phyloP scores from a whole-genome alignment of 108 stramenopile species.

The Cylindrotheca fusiformis region DNA sequence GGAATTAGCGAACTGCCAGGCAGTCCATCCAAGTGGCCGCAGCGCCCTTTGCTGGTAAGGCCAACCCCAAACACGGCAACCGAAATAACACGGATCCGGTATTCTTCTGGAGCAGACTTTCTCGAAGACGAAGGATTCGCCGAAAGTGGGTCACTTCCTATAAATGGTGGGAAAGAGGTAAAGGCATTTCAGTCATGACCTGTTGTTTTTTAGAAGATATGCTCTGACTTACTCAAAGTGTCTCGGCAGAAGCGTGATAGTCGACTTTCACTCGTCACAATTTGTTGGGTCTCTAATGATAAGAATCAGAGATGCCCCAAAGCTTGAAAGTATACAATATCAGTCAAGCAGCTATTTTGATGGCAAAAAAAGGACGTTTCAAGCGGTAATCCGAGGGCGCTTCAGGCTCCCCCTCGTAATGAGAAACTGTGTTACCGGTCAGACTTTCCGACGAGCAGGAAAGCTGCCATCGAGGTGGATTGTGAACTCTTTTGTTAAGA shows the following conservation, averaged over 20 bases:
- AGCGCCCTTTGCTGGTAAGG: constrained; percentile 42
- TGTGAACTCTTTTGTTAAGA: constrained; percentile 34
- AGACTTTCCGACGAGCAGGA: constrained; percentile 43
- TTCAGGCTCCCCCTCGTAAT: constrained; percentile 44
- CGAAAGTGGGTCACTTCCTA: constrained; percentile 39
- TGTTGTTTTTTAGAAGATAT: too few species aligned
- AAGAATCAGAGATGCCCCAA: constrained; percentile 26
- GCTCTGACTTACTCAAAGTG: too few species aligned
- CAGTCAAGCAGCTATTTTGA: constrained; percentile 33
- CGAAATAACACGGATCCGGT: constrained; percentile 37
- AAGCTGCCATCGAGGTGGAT: constrained; percentile 43
- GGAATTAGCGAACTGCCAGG: too few species aligned
- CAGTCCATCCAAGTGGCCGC: constrained; percentile 39
- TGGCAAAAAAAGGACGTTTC: constrained; percentile 52
- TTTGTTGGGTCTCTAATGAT: constrained; percentile 49
- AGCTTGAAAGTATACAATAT: background rate
- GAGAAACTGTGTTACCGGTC: constrained; percentile 52
- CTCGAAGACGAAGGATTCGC: constrained; percentile 22
- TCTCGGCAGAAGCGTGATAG: constrained; percentile 44
- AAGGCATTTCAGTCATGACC: too few species aligned
- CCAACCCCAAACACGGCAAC: constrained; percentile 38
- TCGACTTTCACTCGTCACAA: constrained; percentile 50
- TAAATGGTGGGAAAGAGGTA: constrained; percentile 46
- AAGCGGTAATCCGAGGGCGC: constrained; percentile 40
- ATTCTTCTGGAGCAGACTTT: constrained; percentile 3